Percentiles rank a stretch among this genome's conserved stretches.
These are phyloP conservation scores for Bauhinia variegata DNA, from an alignment of 306 rosid genomes.

Conservation along the genomic window DNA sequence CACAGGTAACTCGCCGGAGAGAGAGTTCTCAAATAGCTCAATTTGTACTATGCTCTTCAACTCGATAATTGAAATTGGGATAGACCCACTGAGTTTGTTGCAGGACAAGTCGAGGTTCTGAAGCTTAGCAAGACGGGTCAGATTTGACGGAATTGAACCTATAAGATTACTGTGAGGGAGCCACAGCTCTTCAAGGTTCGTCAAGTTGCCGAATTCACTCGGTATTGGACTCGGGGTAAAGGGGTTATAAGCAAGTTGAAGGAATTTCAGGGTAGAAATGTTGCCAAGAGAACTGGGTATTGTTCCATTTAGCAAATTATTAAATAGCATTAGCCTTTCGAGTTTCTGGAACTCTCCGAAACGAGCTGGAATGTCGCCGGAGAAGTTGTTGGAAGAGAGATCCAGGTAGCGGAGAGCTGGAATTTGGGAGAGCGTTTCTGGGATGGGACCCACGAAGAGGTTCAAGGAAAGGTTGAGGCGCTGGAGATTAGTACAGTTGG, in stretches of 20 bases:
- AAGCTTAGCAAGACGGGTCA: constrained; percentile 44
- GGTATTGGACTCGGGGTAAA: constrained; percentile 49
- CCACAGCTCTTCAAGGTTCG: constrained; percentile 57
- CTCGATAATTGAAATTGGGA: constrained; percentile 47
- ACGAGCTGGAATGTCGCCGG: constrained; percentile 59
- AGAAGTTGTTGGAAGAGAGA: constrained; percentile 65
- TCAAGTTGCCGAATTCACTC: constrained; percentile 55
- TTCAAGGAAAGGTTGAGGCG: constrained; percentile 57
- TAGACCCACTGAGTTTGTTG: constrained; percentile 55
- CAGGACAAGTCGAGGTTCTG: constrained; percentile 59
- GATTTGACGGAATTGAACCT: constrained; percentile 59
- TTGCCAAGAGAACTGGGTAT: constrained; percentile 54
- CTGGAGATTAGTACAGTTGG: constrained; percentile 48
- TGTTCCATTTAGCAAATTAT: constrained; percentile 54
- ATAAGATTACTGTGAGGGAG: constrained; percentile 46
- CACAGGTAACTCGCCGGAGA: constrained; percentile 68
- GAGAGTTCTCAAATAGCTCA: constrained; percentile 59
- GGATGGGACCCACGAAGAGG: constrained; percentile 55
- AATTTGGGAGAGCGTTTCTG: constrained; percentile 46
- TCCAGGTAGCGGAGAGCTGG: constrained; percentile 45
- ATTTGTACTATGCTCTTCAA: constrained; percentile 54
- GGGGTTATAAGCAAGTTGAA: constrained; percentile 60
- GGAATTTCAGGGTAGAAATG: constrained; percentile 50
- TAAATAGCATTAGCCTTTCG: constrained; percentile 40
- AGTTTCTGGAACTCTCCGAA: constrained; percentile 51